phyloP scores from a whole-genome alignment of 2,329 filamentous ascomycete genomes.

The Arthrobotrys iridis region DNA sequence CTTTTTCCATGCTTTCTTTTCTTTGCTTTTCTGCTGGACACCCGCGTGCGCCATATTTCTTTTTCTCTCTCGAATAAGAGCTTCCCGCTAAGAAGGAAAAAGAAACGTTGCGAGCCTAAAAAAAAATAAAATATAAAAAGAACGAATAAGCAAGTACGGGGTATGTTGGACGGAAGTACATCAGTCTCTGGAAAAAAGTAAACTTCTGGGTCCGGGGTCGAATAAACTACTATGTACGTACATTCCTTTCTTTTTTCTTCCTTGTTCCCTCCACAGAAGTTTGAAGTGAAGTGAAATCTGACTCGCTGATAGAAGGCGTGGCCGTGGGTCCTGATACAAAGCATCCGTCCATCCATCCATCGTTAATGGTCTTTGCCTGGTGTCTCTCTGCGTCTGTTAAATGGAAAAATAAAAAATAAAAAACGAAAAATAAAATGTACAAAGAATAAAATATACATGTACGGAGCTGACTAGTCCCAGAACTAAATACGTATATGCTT shows the following conservation, averaged over 20 bases:
- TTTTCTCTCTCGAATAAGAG: constrained; percentile 44
- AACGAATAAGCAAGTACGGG: constrained; percentile 17
- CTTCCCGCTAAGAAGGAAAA: constrained; percentile 28
- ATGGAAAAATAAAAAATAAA: background rate
- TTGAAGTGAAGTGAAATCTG: constrained; percentile 32
- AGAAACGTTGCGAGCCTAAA: background rate
- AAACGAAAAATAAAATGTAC: background rate
- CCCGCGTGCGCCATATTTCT: constrained; percentile 53
- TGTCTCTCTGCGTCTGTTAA: too few species aligned
- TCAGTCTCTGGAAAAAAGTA: too few species aligned
- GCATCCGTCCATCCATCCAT: background rate
- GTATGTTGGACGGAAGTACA: too few species aligned
- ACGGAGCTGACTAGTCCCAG: too few species aligned
- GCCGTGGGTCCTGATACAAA: constrained; percentile 17
- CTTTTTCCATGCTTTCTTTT: too few species aligned
- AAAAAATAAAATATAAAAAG: background rate
- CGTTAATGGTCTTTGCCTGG: background rate
- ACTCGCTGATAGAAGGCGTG: constrained; percentile 47
- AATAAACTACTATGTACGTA: constrained; percentile 53
- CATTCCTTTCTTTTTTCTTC: constrained; percentile 2
- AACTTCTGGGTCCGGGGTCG: constrained; percentile 40
- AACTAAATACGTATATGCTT: too few species aligned
- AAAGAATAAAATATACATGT: too few species aligned
- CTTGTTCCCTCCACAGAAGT: constrained; percentile 20
- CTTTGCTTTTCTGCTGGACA: constrained; percentile 17